Conservation (phyloP, 2,329 filamentous ascomycete species). For the Sporothrix pallida region DNA sequence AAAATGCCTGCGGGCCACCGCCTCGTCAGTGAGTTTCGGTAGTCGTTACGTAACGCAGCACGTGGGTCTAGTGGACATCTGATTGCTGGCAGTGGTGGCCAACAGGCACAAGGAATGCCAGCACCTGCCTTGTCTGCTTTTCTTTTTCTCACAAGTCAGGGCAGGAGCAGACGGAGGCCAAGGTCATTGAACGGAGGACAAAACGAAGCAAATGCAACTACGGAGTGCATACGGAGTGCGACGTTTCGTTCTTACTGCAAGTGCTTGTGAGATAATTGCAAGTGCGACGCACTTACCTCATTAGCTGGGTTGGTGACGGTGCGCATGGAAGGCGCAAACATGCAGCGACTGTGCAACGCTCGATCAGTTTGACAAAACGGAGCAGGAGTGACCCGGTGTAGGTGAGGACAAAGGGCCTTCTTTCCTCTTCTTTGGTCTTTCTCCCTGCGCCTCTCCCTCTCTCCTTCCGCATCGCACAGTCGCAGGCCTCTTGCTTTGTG, state of each 20-base stretch:
- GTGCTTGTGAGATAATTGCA: neutral
- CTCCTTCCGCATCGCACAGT: neutral
- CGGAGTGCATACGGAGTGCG: neutral
- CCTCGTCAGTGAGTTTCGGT: neutral
- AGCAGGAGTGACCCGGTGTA: neutral
- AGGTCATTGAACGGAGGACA: neutral
- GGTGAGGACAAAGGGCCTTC: neutral
- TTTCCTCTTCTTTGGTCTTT: neutral
- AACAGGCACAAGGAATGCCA: conserved; percentile 16
- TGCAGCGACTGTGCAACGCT: neutral
- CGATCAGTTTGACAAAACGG: conserved; percentile 10
- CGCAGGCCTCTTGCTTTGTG: conserved; percentile 5
- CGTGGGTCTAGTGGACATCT: conserved; percentile 27
- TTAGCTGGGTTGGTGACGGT: neutral
- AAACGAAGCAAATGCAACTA: neutral
- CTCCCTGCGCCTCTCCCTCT: neutral
- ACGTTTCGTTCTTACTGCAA: too few species aligned
- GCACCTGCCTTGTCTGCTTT: neutral
- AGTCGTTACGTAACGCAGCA: conserved; percentile 29
- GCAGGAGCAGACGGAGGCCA: conserved; percentile 18
- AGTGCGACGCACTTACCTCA: neutral
- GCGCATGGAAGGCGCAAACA: conserved; percentile 12
- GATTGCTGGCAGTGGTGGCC: conserved; percentile 24
- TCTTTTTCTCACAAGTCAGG: neutral
- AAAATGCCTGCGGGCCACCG: neutral